These are phyloP conservation scores for Mycena vulgaris DNA, from an alignment of 768 basidiomycete genomes.

Conservation along the genomic window DNA sequence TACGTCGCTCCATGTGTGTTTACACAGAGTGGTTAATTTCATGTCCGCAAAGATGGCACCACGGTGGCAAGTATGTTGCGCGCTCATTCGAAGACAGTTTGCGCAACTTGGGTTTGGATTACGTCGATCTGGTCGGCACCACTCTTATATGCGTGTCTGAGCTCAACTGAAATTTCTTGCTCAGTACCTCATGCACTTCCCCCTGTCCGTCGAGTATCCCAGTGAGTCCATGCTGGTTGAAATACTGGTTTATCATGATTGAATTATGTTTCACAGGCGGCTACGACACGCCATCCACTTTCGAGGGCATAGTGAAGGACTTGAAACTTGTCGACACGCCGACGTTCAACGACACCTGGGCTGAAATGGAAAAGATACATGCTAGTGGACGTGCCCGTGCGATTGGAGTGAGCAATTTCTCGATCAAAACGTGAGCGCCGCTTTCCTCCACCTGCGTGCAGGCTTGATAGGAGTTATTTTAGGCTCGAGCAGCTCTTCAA, in stretches of 20 bases:
- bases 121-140: constrained; percentile 61
- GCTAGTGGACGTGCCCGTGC: constrained; percentile 62
- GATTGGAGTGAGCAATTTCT: constrained; percentile 75
- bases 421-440: constrained; percentile 63
- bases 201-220: constrained; percentile 54
- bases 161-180: not conserved
- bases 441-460: not conserved
- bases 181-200: constrained; percentile 69
- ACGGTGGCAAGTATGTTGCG: constrained; percentile 54
- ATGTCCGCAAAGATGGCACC: constrained; percentile 49
- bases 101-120: constrained; percentile 56
- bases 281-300: constrained; percentile 44
- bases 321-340: constrained; percentile 48
- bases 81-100: constrained; percentile 61
- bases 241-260: too few species aligned
- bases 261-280: constrained; percentile 29
- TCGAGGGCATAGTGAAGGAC: constrained; percentile 49
- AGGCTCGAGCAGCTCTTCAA: constrained; percentile 59
- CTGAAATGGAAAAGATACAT: constrained; percentile 65
- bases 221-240: constrained; percentile 37
- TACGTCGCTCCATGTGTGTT: constrained; percentile 38
- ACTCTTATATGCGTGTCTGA: not conserved
- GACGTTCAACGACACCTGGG: constrained; percentile 63
- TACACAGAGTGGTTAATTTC: not conserved
- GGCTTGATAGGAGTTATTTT: not conserved